Conservation (phyloP, 345 rosid genomes). For the Erysimum cheiranthoides region DNA sequence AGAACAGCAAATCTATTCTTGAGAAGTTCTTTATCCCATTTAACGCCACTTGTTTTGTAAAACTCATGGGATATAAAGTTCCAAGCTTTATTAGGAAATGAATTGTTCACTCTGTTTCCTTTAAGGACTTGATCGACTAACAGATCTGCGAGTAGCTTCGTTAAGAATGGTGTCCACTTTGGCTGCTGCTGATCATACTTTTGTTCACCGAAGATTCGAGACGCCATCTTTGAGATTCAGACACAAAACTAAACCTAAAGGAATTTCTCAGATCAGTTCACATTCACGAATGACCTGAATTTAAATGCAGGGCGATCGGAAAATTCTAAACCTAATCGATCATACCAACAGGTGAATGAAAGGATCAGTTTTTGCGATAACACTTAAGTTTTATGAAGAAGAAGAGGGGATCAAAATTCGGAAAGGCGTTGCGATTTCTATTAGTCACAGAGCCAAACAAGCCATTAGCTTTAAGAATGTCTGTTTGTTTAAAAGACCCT, state of each 20-base stretch:
- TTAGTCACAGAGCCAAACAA: background rate
- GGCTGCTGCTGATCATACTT: conserved; percentile 41
- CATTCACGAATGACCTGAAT: background rate
- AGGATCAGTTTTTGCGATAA: conserved; percentile 8
- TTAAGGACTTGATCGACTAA: conserved; percentile 53
- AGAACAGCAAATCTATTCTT: conserved; percentile 50
- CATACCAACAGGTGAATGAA: background rate
- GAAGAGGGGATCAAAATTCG: background rate
- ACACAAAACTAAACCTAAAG: background rate
- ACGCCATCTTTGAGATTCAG: conserved; percentile 20
- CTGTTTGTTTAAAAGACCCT: background rate
- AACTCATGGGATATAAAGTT: conserved; percentile 50
- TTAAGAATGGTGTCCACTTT: conserved; percentile 53
- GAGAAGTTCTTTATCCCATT: conserved; percentile 57
- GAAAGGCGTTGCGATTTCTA: too few relatives aligned
- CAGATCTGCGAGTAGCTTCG: conserved; percentile 54
- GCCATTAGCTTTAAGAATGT: background rate
- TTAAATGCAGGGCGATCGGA: background rate
- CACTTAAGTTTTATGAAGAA: background rate
- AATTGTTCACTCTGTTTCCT: conserved; percentile 53
- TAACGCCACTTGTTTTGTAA: conserved; percentile 46
- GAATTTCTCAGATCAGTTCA: background rate
- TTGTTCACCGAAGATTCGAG: conserved; percentile 12
- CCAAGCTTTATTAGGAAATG: conserved; percentile 56
- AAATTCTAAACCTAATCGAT: background rate